Percentiles rank a stretch among this genome's conserved stretches.
Evolutionary conservation across 768 basidiomycete genomes (phyloP).

Genomic region (Suillus subluteus): DNA sequence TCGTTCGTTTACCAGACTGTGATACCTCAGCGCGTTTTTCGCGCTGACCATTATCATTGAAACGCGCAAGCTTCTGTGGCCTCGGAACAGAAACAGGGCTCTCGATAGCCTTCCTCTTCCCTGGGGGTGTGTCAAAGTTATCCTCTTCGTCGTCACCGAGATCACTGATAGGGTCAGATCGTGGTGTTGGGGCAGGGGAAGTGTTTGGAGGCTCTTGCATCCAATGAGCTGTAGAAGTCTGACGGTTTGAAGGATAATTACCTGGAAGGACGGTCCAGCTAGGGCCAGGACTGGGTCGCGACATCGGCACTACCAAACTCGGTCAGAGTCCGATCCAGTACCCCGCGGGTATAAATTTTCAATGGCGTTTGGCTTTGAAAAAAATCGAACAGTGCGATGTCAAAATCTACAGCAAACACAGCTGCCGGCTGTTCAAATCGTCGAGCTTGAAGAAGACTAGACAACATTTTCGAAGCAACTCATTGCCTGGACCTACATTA

Average conservation of each 20-base stretch:
- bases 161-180: conserved; percentile 23
- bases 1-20: conserved; percentile 2
- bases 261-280: conserved; percentile 32
- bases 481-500: conserved; percentile 2
- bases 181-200: conserved; percentile 19
- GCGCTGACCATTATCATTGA: conserved; percentile 14
- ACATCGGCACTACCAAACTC: conserved; percentile 5
- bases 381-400: neutral
- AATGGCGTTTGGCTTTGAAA: neutral
- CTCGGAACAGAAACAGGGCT: conserved; percentile 9
- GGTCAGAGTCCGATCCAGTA: neutral
- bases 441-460: neutral
- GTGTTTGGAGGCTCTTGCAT: conserved; percentile 24
- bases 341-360: neutral
- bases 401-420: neutral
- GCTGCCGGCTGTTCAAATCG: neutral
- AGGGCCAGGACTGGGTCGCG: conserved; percentile 25
- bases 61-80: conserved; percentile 25
- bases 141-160: conserved; percentile 27
- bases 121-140: conserved; percentile 17
- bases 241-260: conserved; percentile 5
- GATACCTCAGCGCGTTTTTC: neutral
- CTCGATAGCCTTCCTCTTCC: conserved; percentile 33
- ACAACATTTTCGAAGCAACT: conserved; percentile 4
- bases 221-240: conserved; percentile 13